Conservation (phyloP, 345 rosid species). For the Adansonia digitata region DNA sequence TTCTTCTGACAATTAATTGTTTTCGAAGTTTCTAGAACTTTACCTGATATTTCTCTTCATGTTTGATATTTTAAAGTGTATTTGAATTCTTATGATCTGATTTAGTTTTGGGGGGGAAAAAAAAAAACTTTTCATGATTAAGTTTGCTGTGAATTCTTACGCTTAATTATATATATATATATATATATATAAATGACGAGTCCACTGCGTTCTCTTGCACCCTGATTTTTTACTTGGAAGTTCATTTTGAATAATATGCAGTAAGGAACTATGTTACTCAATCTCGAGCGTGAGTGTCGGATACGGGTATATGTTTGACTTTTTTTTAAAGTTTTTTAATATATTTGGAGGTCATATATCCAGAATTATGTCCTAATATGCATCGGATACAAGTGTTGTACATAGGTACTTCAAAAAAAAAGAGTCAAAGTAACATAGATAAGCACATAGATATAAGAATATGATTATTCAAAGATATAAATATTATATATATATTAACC, state of each 20-base stretch:
- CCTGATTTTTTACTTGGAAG: not conserved
- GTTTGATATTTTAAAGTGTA: not conserved
- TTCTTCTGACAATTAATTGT: not conserved
- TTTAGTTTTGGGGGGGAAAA: not conserved
- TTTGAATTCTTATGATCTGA: conserved; percentile 3
- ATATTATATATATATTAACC: too few relatives aligned
- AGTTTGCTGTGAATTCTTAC: not conserved
- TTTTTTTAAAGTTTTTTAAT: too few relatives aligned
- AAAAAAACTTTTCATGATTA: not conserved
- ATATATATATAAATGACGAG: not conserved
- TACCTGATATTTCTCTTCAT: not conserved
- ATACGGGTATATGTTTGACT: too few relatives aligned
- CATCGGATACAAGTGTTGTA: too few relatives aligned
- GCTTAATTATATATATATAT: not conserved
- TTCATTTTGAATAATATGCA: not conserved
- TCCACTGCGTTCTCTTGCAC: not conserved
- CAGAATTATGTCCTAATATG: too few relatives aligned
- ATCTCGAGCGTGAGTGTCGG: too few relatives aligned
- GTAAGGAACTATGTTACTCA: too few relatives aligned
- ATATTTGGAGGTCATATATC: too few relatives aligned
- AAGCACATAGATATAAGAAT: not conserved
- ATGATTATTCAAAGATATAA: not conserved
- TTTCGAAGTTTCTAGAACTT: not conserved
- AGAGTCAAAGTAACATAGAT: too few relatives aligned
- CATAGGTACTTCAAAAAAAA: too few relatives aligned